Percentiles rank a stretch among this genome's conserved stretches.
These are phyloP conservation scores for Bipolaris zeicola DNA, from an alignment of 2,329 filamentous ascomycete genomes.

Conservation along the genomic window DNA sequence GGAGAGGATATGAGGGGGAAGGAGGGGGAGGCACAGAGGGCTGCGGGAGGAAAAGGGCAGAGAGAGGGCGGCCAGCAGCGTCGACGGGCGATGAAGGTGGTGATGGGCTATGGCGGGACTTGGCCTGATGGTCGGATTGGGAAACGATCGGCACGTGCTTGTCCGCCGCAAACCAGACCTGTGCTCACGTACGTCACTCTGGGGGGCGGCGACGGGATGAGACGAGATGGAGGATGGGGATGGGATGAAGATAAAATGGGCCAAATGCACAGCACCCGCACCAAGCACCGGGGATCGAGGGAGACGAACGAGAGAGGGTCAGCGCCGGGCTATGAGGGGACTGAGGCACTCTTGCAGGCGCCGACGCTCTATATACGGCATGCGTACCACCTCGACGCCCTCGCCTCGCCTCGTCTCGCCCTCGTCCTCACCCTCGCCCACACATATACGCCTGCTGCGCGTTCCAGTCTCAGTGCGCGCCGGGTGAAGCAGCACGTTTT, in stretches of 20 bases:
- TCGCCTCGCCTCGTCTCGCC: too few relatives aligned
- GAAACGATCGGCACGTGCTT: constrained; percentile 34
- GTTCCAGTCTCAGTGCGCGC: constrained; percentile 28
- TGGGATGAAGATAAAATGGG: neutral
- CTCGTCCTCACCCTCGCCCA: too few relatives aligned
- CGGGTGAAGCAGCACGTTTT: constrained; percentile 32
- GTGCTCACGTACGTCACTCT: constrained; percentile 36
- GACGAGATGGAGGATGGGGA: too few relatives aligned
- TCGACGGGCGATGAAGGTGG: constrained; percentile 19
- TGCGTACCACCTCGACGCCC: too few relatives aligned
- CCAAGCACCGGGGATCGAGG: neutral
- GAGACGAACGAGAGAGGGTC: constrained; percentile 5
- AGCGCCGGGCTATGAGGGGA: constrained; percentile 8
- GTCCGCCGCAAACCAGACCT: constrained; percentile 32
- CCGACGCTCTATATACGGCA: constrained; percentile 15
- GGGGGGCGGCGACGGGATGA: neutral
- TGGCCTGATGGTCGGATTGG: constrained; percentile 25
- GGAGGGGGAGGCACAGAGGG: constrained; percentile 17
- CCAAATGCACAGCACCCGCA: constrained; percentile 21
- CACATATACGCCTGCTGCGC: neutral
- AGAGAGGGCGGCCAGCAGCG: constrained; percentile 22
- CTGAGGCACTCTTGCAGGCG: constrained; percentile 15
- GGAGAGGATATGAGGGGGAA: constrained; percentile 25
- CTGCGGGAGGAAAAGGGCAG: constrained; percentile 18
- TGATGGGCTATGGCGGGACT: constrained; percentile 27